A percentile compares a stretch with the other conserved stretches of the same genome.
Evolutionary conservation across 192 early-diverging fungal species (phyloP).

Genomic region (Gaertneriomyces sp.): DNA sequence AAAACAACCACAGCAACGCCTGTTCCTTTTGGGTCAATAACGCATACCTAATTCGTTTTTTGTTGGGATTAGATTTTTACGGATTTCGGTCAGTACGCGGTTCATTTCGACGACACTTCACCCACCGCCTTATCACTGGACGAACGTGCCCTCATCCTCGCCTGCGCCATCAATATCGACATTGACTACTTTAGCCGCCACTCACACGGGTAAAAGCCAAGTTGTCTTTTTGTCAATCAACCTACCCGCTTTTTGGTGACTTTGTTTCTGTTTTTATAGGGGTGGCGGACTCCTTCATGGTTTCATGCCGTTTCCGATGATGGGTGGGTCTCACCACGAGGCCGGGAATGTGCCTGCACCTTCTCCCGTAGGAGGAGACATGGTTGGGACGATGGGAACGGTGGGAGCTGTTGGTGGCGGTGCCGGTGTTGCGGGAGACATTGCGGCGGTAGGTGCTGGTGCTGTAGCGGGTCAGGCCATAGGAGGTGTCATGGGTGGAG

Average conservation of each 20-base stretch:
- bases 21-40: slow-evolving; percentile 38
- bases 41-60: slow-evolving; percentile 65
- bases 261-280: neutral
- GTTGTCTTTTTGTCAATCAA: neutral
- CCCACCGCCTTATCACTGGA: slow-evolving; percentile 49
- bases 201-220: slow-evolving; percentile 38
- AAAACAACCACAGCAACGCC: slow-evolving; percentile 14
- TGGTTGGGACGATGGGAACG: neutral
- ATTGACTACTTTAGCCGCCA: slow-evolving; percentile 85
- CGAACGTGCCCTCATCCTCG: slow-evolving; percentile 75
- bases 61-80: slow-evolving; percentile 72
- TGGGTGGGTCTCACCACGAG: neutral
- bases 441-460: slow-evolving; percentile 15
- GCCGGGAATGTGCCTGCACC: neutral
- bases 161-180: slow-evolving; percentile 80
- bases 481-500: slow-evolving; percentile 27
- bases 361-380: neutral
- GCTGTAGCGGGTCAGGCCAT: slow-evolving; percentile 6
- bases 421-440: neutral
- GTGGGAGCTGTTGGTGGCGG: neutral
- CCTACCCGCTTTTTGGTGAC: neutral
- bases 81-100: slow-evolving; percentile 77
- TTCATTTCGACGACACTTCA: slow-evolving; percentile 63
- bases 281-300: neutral
- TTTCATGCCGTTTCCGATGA: slow-evolving; percentile 26